Percentiles rank a stretch among this genome's conserved stretches.
Conservation (phyloP, 78 protist species). For the Mantamonas sphyraenae region DNA sequence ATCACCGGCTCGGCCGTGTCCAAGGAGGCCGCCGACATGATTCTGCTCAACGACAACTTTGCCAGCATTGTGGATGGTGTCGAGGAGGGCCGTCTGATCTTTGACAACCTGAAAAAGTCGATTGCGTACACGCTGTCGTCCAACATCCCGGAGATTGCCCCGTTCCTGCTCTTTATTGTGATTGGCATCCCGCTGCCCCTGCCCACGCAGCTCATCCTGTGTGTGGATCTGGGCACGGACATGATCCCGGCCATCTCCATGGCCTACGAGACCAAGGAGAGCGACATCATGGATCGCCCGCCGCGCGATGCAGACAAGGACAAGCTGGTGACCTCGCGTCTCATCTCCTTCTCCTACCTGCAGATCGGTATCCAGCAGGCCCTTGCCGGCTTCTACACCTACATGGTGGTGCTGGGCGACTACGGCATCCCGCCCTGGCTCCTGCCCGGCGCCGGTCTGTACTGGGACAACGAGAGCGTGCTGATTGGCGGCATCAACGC, state of each 20-base stretch:
- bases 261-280: slow-evolving; percentile 81
- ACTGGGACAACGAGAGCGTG: slow-evolving; percentile 5
- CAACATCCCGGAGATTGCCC: slow-evolving; percentile 83
- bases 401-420: slow-evolving; percentile 39
- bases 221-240: slow-evolving; percentile 88
- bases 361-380: slow-evolving; percentile 74
- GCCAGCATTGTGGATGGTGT: slow-evolving; percentile 84
- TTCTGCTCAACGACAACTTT: slow-evolving; percentile 90
- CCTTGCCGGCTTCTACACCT: slow-evolving; percentile 60
- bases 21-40: slow-evolving; percentile 90
- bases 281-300: slow-evolving; percentile 80
- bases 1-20: slow-evolving; percentile 89
- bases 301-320: slow-evolving; percentile 76
- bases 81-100: slow-evolving; percentile 87
- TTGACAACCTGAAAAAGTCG: slow-evolving; percentile 90
- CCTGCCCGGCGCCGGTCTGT: background rate
- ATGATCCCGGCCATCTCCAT: slow-evolving; percentile 85
- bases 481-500: background rate
- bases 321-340: slow-evolving; percentile 49
- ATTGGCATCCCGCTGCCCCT: slow-evolving; percentile 81
- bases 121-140: slow-evolving; percentile 83
- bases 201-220: slow-evolving; percentile 70
- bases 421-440: slow-evolving; percentile 33
- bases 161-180: slow-evolving; percentile 72
- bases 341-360: slow-evolving; percentile 56